phyloP scores from a whole-genome alignment of 352 stramenopile species.

The Pythium sukuiense region DNA sequence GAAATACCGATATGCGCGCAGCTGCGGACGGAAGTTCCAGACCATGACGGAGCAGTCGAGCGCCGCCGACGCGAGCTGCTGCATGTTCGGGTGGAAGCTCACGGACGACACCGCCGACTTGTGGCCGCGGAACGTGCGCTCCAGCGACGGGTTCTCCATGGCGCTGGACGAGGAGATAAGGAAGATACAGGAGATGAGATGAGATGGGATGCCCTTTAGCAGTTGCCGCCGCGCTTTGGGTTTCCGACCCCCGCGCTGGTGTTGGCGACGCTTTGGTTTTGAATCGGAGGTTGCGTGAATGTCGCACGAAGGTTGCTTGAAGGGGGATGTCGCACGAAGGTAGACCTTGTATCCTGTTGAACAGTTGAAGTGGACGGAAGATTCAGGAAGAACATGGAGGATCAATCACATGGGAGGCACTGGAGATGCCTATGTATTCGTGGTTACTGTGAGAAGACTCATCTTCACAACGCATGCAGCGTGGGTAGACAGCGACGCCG shows the following conservation, averaged over 20 bases:
- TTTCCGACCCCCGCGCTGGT: not conserved
- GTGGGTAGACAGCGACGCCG: not conserved
- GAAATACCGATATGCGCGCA: constrained; percentile 78
- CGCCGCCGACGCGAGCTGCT: constrained; percentile 83
- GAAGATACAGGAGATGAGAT: no score
- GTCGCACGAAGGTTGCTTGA: constrained; percentile 16
- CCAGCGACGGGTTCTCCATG: constrained; percentile 74
- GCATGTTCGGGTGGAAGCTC: constrained; percentile 82
- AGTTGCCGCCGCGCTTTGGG: not conserved
- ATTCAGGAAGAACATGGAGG: not conserved
- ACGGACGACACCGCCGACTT: constrained; percentile 74
- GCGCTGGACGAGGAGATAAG: not conserved
- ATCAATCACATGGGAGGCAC: not conserved
- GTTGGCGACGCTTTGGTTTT: constrained; percentile 7
- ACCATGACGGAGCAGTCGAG: constrained; percentile 87
- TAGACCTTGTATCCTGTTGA: not conserved
- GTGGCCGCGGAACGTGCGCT: constrained; percentile 89
- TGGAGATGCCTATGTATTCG: not conserved
- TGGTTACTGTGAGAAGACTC: not conserved
- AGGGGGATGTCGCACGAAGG: not conserved
- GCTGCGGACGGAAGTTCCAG: constrained; percentile 89
- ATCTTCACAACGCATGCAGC: not conserved
- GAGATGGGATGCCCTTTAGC: not conserved
- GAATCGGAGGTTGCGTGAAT: constrained; percentile 15
- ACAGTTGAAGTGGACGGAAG: not conserved